Percentiles rank a stretch among this genome's conserved stretches.
phyloP scores from a whole-genome alignment of 1,284 basidiomycete genomes.

The Cutaneotrichosporon sp. region DNA sequence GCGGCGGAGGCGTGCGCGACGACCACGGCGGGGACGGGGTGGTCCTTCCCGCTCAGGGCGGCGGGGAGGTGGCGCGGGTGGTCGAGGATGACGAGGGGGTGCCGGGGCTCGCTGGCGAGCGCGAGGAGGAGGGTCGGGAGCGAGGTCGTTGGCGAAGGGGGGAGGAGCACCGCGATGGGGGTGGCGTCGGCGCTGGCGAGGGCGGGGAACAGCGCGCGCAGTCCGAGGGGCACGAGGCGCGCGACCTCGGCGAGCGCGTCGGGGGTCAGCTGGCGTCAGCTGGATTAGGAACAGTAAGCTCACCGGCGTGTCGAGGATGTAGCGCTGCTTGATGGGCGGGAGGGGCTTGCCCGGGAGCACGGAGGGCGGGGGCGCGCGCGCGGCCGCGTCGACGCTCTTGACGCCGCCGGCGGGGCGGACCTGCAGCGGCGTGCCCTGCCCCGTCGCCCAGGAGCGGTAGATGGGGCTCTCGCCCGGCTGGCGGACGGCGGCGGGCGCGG shows the following conservation, averaged over 20 bases:
- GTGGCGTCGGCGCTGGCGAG: conserved; percentile 23
- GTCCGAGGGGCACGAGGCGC: conserved; percentile 40
- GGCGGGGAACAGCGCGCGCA: conserved; percentile 41
- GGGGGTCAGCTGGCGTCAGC: conserved; percentile 21
- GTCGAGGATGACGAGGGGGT: conserved; percentile 41
- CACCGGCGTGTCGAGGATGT: conserved; percentile 43
- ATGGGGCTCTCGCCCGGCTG: conserved; percentile 46
- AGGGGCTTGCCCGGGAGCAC: conserved; percentile 19
- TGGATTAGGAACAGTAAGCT: too few species aligned
- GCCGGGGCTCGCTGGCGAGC: conserved; percentile 29
- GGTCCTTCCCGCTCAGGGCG: conserved; percentile 24
- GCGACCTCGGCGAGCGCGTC: conserved; percentile 41
- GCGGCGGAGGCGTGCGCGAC: conserved; percentile 40
- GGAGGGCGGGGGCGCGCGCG: conserved; percentile 20
- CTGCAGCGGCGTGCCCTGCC: conserved; percentile 51
- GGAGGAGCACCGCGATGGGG: conserved; percentile 39
- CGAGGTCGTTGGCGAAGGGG: conserved; percentile 35
- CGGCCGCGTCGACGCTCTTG: conserved; percentile 44
- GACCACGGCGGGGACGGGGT: conserved; percentile 36
- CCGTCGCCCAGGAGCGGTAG: conserved; percentile 52
- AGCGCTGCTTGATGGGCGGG: conserved; percentile 24
- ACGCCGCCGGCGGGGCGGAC: conserved; percentile 47
- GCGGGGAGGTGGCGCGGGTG: conserved; percentile 29
- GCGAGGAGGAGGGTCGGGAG: conserved; percentile 46
- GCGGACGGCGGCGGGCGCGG: conserved; percentile 43